These are phyloP conservation scores for Golovinomyces cichoracearum DNA, from an alignment of 2,329 filamentous ascomycete genomes.

Conservation along the genomic window DNA sequence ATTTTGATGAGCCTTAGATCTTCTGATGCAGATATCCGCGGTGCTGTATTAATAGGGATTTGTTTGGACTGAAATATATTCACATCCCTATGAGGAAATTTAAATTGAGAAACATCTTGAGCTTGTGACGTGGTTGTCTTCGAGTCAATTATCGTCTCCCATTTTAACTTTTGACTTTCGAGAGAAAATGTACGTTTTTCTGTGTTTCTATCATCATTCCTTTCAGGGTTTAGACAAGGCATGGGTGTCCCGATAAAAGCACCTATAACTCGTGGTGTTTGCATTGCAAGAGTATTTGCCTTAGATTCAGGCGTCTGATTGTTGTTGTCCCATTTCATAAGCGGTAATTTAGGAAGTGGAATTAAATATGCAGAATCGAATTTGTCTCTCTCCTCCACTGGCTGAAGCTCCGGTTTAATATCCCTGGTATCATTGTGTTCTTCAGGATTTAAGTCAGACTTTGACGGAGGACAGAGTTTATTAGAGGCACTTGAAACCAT, in stretches of 20 bases:
- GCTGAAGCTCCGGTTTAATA: constrained; percentile 9
- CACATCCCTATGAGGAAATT: neutral
- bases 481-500: neutral
- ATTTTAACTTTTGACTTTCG: constrained; percentile 1
- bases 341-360: neutral
- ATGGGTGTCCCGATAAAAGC: constrained; percentile 16
- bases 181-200: neutral
- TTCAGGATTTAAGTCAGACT: constrained; percentile 10
- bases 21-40: constrained; percentile 8
- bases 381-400: constrained; percentile 9
- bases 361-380: constrained; percentile 3
- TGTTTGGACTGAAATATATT: neutral
- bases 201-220: neutral
- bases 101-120: neutral
- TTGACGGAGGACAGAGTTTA: constrained; percentile 1
- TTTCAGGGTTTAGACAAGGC: constrained; percentile 8
- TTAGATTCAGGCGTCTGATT: constrained; percentile 9
- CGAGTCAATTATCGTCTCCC: neutral
- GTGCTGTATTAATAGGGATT: constrained; percentile 9
- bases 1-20: constrained; percentile 11
- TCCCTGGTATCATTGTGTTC: constrained; percentile 11
- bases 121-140: neutral
- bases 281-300: constrained; percentile 7
- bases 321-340: neutral
- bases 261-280: constrained; percentile 13